phyloP scores from a whole-genome alignment of 2,329 filamentous ascomycete genomes.

The Thielaviopsis punctulata region DNA sequence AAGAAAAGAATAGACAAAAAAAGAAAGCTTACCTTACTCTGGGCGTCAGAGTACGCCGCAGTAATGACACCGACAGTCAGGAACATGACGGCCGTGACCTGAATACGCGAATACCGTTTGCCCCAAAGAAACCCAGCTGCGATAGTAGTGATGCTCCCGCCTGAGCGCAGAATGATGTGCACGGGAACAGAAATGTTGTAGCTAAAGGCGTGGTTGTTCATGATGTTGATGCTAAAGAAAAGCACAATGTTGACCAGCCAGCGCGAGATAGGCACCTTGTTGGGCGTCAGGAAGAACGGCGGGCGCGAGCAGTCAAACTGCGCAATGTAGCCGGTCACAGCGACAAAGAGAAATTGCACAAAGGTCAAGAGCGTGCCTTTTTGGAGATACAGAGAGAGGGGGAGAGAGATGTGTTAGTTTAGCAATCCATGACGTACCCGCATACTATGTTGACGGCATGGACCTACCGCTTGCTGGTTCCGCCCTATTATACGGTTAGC shows the following conservation, averaged over 20 bases:
- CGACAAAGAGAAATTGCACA: slow-evolving; percentile 73
- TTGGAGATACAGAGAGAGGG: slow-evolving; percentile 8
- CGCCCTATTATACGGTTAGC: slow-evolving; percentile 33
- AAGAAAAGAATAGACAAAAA: neutral
- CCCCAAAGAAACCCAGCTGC: slow-evolving; percentile 73
- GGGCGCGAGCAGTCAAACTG: slow-evolving; percentile 52
- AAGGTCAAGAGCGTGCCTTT: slow-evolving; percentile 80
- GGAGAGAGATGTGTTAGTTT: slow-evolving; percentile 13
- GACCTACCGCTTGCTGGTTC: slow-evolving; percentile 63
- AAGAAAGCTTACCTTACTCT: slow-evolving; percentile 47
- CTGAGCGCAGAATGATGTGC: slow-evolving; percentile 90
- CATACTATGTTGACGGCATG: neutral
- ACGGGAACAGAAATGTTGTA: slow-evolving; percentile 93
- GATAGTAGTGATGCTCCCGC: slow-evolving; percentile 92
- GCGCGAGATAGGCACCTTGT: slow-evolving; percentile 64
- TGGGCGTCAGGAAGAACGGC: slow-evolving; percentile 57
- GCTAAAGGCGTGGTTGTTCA: slow-evolving; percentile 96
- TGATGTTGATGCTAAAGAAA: slow-evolving; percentile 83
- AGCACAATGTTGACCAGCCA: slow-evolving; percentile 81
- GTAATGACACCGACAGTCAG: slow-evolving; percentile 75
- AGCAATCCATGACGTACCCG: neutral
- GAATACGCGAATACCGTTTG: slow-evolving; percentile 64
- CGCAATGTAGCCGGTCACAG: slow-evolving; percentile 57
- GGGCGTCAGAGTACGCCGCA: slow-evolving; percentile 78
- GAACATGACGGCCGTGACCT: slow-evolving; percentile 65